A percentile compares a stretch with the other conserved stretches of the same genome.
These are phyloP conservation scores for Kodamaea jinghongensis DNA, from an alignment of 805 yeast species.

Conservation along the genomic window DNA sequence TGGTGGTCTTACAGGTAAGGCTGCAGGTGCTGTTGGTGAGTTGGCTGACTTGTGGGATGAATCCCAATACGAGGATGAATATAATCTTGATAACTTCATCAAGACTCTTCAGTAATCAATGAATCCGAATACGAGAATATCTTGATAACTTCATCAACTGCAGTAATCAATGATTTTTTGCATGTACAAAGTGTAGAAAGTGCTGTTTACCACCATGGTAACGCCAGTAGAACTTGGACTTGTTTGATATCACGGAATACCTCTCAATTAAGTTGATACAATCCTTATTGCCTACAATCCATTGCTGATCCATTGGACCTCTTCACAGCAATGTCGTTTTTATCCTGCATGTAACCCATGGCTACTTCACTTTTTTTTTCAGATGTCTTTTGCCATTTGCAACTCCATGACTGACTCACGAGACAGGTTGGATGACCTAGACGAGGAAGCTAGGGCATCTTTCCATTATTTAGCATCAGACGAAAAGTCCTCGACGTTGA, in stretches of 20 bases:
- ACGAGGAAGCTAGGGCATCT: constrained; percentile 57
- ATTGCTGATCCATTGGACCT: constrained; percentile 1
- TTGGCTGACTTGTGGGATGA: constrained; percentile 96
- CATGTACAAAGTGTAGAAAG: background rate
- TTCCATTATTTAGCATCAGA: constrained; percentile 66
- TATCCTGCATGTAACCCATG: background rate
- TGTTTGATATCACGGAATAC: background rate
- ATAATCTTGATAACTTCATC: constrained; percentile 89
- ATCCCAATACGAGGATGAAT: constrained; percentile 93
- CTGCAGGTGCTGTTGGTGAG: constrained; percentile 83
- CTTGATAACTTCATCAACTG: background rate
- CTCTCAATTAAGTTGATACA: no score
- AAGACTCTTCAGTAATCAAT: constrained; percentile 55
- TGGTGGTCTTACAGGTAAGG: constrained; percentile 67
- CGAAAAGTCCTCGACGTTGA: constrained; percentile 59
- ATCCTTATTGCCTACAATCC: no score
- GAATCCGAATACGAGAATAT: background rate
- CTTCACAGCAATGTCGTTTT: no score
- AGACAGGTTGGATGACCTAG: constrained; percentile 25
- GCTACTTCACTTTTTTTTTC: no score
- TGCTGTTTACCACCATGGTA: no score
- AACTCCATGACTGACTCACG: constrained; percentile 8
- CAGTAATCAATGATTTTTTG: no score
- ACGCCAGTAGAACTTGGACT: no score
- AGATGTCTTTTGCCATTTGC: constrained; percentile 1